Evolutionary conservation across 306 rosid species (phyloP).

Genomic region (Trichosanthes truncata): DNA sequence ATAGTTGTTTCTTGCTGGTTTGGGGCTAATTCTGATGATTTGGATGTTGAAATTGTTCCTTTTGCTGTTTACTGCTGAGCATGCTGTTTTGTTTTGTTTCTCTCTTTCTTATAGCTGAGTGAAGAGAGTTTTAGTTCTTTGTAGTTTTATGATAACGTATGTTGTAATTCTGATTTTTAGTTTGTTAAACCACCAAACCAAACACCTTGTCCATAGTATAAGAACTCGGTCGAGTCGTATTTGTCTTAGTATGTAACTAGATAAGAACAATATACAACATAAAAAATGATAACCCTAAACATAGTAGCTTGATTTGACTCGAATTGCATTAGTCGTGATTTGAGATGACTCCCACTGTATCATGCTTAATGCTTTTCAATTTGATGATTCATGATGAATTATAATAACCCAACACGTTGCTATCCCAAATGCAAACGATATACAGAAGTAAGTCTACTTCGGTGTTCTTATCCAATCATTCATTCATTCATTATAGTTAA

Average conservation of each 20-base stretch:
- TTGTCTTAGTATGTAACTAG: not conserved
- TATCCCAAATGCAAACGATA: not conserved
- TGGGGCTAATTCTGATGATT: not conserved
- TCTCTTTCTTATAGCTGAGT: not conserved
- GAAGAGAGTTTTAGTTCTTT: not conserved
- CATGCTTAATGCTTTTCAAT: not conserved
- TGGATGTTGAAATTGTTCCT: not conserved
- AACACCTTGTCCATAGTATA: not conserved
- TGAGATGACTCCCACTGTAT: not conserved
- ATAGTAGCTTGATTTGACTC: not conserved
- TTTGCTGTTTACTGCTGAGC: not conserved
- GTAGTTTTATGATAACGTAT: not conserved
- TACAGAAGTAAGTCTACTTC: not conserved
- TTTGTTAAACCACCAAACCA: not conserved
- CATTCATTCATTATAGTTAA: not conserved
- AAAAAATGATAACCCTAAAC: not conserved
- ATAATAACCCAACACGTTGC: not conserved
- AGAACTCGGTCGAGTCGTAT: not conserved
- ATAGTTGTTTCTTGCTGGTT: not conserved
- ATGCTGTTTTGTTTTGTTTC: not conserved
- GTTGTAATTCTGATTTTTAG: not conserved
- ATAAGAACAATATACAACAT: not conserved
- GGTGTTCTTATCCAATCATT: not conserved
- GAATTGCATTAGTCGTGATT: not conserved
- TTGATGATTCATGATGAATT: not conserved